Conservation (phyloP, 441 rosid genomes). For the Adansonia gregorii region DNA sequence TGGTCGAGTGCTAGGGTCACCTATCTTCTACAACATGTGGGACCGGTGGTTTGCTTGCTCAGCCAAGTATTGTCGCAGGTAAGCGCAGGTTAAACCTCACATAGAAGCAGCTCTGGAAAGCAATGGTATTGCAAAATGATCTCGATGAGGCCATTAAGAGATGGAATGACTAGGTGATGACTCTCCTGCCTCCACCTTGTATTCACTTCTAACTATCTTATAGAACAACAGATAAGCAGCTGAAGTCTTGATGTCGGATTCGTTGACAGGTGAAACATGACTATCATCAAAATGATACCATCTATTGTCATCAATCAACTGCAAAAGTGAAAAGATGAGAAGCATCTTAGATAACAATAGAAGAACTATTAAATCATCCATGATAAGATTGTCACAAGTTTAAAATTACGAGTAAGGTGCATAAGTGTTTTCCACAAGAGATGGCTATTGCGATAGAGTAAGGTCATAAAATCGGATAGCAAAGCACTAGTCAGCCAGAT, state of each 20-base stretch:
- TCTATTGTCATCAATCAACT: conserved; percentile 82
- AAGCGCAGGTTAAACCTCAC: not conserved
- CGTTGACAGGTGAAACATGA: conserved; percentile 63
- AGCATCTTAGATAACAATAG: not conserved
- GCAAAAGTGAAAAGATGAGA: conserved; percentile 28
- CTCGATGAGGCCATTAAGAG: conserved; percentile 3
- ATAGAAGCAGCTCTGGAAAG: conserved; percentile 14
- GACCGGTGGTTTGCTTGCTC: not conserved
- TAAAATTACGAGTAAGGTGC: not conserved
- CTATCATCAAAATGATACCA: conserved; percentile 95
- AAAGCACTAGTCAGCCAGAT: not conserved
- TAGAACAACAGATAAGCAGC: conserved; percentile 93
- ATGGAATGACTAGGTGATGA: conserved; percentile 33
- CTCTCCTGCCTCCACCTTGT: conserved; percentile 39
- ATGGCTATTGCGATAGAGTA: not conserved
- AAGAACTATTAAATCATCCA: not conserved
- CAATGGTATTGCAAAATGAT: not conserved
- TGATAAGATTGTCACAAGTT: not conserved
- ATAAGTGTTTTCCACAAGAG: not conserved
- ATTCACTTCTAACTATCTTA: conserved; percentile 54
- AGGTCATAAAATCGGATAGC: not conserved
- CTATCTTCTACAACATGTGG: not conserved
- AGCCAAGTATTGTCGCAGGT: not conserved
- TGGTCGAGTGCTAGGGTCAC: not conserved
- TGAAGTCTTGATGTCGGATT: conserved; percentile 72